These are phyloP conservation scores for Colletotrichum sp. DNA, from an alignment of 2,329 filamentous ascomycete genomes.

Conservation along the genomic window DNA sequence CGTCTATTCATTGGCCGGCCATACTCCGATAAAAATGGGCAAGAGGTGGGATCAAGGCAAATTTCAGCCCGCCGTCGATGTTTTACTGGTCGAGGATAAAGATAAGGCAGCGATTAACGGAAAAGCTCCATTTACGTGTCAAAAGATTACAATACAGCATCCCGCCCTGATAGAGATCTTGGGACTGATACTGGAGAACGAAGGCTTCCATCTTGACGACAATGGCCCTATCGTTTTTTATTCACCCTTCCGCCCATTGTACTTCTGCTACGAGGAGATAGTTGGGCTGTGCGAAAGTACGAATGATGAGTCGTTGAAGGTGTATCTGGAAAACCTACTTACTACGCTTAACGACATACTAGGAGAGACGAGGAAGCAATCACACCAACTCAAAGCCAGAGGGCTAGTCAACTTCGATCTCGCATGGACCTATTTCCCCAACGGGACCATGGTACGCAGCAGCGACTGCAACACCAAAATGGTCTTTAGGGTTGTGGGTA, in stretches of 20 bases:
- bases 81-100: slow-evolving; percentile 51
- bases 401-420: slow-evolving; percentile 45
- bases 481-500: slow-evolving; percentile 42
- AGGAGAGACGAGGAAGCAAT: slow-evolving; percentile 39
- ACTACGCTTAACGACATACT: slow-evolving; percentile 49
- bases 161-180: slow-evolving; percentile 43
- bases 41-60: slow-evolving; percentile 39
- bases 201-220: slow-evolving; percentile 42
- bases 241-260: slow-evolving; percentile 46
- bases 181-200: slow-evolving; percentile 47
- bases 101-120: slow-evolving; percentile 44
- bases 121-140: slow-evolving; percentile 41
- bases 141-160: slow-evolving; percentile 48
- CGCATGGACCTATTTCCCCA: slow-evolving; percentile 51
- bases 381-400: slow-evolving; percentile 37
- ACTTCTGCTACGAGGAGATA: slow-evolving; percentile 50
- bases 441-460: slow-evolving; percentile 41
- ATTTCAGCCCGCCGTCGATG: slow-evolving; percentile 46
- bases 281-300: slow-evolving; percentile 33
- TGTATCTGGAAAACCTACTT: slow-evolving; percentile 45
- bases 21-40: slow-evolving; percentile 46
- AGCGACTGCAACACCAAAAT: slow-evolving; percentile 44
- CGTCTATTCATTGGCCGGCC: slow-evolving; percentile 42
- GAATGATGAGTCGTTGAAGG: slow-evolving; percentile 32
- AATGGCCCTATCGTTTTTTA: slow-evolving; percentile 40